These are phyloP conservation scores for Kwoniella sp. DNA, from an alignment of 768 basidiomycete species.

Conservation along the genomic window DNA sequence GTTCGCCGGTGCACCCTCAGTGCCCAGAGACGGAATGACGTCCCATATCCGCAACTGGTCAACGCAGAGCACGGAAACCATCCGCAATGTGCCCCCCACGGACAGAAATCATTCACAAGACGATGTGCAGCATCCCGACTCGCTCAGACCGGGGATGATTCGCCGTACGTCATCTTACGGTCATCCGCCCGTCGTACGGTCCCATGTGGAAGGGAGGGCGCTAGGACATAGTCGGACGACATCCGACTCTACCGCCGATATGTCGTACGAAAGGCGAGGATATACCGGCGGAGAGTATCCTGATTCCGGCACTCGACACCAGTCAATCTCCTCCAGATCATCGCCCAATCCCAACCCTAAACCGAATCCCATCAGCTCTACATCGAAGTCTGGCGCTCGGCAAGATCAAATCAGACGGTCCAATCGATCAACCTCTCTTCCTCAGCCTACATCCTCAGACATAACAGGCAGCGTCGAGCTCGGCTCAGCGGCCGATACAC, in stretches of 20 bases:
- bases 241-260: not conserved
- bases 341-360: not conserved
- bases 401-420: not conserved
- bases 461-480: not conserved
- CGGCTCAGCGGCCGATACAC: not conserved
- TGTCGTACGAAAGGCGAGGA: not conserved
- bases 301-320: not conserved
- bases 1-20: not conserved
- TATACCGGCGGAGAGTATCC: not conserved
- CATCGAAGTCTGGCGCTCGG: not conserved
- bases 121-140: not conserved
- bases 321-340: not conserved
- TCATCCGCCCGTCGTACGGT: not conserved
- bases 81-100: not conserved
- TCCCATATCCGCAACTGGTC: not conserved
- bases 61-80: not conserved
- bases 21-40: not conserved
- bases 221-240: slow-evolving; percentile 4
- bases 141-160: not conserved
- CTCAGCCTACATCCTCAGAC: not conserved
- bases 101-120: no score
- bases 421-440: slow-evolving; percentile 4
- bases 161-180: slow-evolving; percentile 9
- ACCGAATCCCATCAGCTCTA: not conserved
- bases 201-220: not conserved